Base-by-base conservation (phyloP, 2,329 filamentous ascomycete species). In the Diaporthe sp. region DNA sequence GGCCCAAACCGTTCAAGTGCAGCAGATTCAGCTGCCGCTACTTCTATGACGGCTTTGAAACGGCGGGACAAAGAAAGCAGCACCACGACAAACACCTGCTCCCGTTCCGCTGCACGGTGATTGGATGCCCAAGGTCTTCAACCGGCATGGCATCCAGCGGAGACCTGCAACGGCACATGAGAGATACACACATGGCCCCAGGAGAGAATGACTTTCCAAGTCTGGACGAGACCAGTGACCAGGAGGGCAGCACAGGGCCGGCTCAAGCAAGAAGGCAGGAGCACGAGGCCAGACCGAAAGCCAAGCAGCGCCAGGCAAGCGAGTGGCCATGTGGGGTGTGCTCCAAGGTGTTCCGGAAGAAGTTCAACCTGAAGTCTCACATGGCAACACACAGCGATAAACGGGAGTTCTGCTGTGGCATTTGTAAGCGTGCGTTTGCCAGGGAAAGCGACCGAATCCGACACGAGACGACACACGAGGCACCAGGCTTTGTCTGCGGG, bases 41-140 rank as follows among this genome's bases (percentile, higher is more conserved):
- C 75, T 86, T 86, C 73, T 81, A 83, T 37, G 79, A 85, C 65
- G 84, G 85, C 0, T 86, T 86, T 74, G 70, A 76, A 5, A 81
- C 81, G 39, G 71, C 66, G 0, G 75, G 75, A 59, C 68, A 75
- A 22, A 78, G 81, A n/a, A 80, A 85, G 8, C 56, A 79, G 12
- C 84, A 86, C 72, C 70, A 82, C 44, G 77, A 78, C 32, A 76
- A 80, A 3, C 84, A 86, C 70, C 78, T 81, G 4, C 80, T 81
- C 9, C 83, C 83, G 0, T 84, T 79, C 65, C 77, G 78, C 17
- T 86, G 84, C 73, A 77, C 79, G 6, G 47, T 37, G 8, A 2
- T 61, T 4, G 69, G 59, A 13, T 72, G 70, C 25, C 44, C 7
- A 4, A 55, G 30, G 3, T 53, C 2, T 13, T 30, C 19, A 4